Evolutionary conservation across 345 rosid genomes (phyloP).

Genomic region (Raphanus sativus): DNA sequence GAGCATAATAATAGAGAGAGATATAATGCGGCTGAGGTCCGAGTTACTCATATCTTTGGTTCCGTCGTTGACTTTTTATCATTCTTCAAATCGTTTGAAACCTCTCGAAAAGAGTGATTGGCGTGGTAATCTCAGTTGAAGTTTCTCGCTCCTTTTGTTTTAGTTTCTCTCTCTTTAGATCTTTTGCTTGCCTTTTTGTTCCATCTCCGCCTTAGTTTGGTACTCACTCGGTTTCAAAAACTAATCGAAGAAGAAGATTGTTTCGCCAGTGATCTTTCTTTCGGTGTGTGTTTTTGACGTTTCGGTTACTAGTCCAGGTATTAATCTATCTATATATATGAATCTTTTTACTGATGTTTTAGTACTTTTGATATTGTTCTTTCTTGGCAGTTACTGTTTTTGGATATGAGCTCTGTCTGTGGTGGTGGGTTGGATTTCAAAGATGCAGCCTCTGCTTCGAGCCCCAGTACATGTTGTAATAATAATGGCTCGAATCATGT

Average conservation of each 20-base stretch:
- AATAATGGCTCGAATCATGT: conserved; percentile 19
- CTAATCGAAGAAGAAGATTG: conserved; percentile 11
- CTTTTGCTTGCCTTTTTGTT: not conserved
- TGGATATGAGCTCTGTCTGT: conserved; percentile 47
- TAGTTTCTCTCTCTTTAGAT: not conserved
- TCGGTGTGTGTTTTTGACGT: not conserved
- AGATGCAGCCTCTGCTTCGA: conserved; percentile 34
- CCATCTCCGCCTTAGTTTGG: not conserved
- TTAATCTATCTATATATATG: too few species aligned
- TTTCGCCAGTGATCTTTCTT: conserved; percentile 3
- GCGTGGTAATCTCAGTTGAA: conserved; percentile 98
- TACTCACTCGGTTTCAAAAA: not conserved
- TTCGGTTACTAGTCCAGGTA: not conserved
- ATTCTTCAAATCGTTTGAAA: conserved; percentile 80
- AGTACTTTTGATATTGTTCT: not conserved
- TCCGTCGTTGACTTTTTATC: conserved; percentile 57
- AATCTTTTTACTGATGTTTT: not conserved
- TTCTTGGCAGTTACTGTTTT: conserved; percentile 23
- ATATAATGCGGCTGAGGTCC: conserved; percentile 71
- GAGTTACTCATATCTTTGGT: conserved; percentile 41
- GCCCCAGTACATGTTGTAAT: conserved; percentile 23
- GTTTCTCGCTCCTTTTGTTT: not conserved
- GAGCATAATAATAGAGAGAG: conserved; percentile 30
- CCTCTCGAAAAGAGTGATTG: conserved; percentile 84
- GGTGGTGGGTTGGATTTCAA: conserved; percentile 25